Base-by-base conservation (phyloP, 1,284 basidiomycete species). In the Irpex sp. region DNA sequence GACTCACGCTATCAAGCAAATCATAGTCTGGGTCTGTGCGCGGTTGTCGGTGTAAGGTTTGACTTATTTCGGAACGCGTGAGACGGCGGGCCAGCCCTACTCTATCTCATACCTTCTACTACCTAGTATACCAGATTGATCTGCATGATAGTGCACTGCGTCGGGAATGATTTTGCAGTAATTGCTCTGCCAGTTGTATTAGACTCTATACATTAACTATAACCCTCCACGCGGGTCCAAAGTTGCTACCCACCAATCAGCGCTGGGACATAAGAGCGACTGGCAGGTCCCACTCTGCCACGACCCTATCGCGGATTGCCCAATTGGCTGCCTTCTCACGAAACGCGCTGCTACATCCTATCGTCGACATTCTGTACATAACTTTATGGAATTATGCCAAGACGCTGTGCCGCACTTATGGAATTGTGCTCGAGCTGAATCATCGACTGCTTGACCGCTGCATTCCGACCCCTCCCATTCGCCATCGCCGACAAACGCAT, bases 1-100 rank as follows among this genome's bases (percentile, higher is more conserved):
- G 37, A 88, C 86, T 5, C 82, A 87, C 34, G 84, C 86, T 3
- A 82, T 91, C 65, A 82, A 80, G 72, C 76, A 79, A 61, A 84
- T 88, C 37, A 77, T 89, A 11, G 66, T 81, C 6, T 88, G 86
- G 85, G 77, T 88, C 21, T 87, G 73, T 61, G 82, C 72, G 72
- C 67, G 69, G 57, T 60, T 69, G 64, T 55, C 60, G 31, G 38
- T 54, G 59, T 38, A 69, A 68, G 58, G 44, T 59, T 58, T 64
- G 26, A 26, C 26, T 26, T 26, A 26, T 26, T 26, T 26, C 26
- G 26, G 26, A 26, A 26, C 26, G 26, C 26, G 26, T 26, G 26
- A 26, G 26, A 26, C 26, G 26, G 26, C 40, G 44, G 38, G 37
- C 54, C 31, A 26, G 54, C n/a, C 54, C 9, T 36, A 56, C n/a